A percentile compares a stretch with the other conserved stretches of the same genome.
Evolutionary conservation across 2,329 filamentous ascomycete genomes (phyloP).

Genomic region (Rhynchosporium graminicola): DNA sequence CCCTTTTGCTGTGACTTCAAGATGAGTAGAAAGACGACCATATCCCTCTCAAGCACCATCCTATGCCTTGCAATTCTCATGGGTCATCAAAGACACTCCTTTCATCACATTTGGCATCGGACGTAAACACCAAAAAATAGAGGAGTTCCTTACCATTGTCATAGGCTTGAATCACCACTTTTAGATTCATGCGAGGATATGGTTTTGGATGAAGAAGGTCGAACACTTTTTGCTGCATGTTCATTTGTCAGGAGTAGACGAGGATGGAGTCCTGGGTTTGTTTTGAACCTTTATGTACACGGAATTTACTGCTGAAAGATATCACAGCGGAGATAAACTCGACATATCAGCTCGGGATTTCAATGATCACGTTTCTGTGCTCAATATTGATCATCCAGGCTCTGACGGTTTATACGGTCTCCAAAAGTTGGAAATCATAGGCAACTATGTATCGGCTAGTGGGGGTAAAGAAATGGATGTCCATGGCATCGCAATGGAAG

Average conservation of each 20-base stretch:
- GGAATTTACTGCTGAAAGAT: not conserved
- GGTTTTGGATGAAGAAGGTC: slow-evolving; percentile 26
- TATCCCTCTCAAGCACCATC: slow-evolving; percentile 15
- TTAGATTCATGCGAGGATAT: slow-evolving; percentile 32
- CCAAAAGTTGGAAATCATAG: slow-evolving; percentile 20
- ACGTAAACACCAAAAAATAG: slow-evolving; percentile 37
- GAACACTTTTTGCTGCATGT: slow-evolving; percentile 30
- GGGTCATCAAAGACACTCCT: slow-evolving; percentile 29
- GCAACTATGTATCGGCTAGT: slow-evolving; percentile 14
- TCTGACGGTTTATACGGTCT: slow-evolving; percentile 24
- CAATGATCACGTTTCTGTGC: slow-evolving; percentile 28
- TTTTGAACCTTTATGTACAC: not conserved
- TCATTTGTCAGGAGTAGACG: slow-evolving; percentile 14
- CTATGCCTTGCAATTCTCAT: slow-evolving; percentile 25
- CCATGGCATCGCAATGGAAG: slow-evolving; percentile 38
- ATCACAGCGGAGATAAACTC: slow-evolving; percentile 23
- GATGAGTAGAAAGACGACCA: slow-evolving; percentile 16
- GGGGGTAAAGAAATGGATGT: slow-evolving; percentile 34
- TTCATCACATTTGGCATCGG: slow-evolving; percentile 36
- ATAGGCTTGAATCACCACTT: slow-evolving; percentile 18
- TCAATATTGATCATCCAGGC: slow-evolving; percentile 27
- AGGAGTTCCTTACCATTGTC: slow-evolving; percentile 38
- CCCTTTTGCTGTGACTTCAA: not conserved
- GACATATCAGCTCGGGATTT: slow-evolving; percentile 21
- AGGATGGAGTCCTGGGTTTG: slow-evolving; percentile 27